Conservation (phyloP, 306 rosid genomes). For the Senna siamea region DNA sequence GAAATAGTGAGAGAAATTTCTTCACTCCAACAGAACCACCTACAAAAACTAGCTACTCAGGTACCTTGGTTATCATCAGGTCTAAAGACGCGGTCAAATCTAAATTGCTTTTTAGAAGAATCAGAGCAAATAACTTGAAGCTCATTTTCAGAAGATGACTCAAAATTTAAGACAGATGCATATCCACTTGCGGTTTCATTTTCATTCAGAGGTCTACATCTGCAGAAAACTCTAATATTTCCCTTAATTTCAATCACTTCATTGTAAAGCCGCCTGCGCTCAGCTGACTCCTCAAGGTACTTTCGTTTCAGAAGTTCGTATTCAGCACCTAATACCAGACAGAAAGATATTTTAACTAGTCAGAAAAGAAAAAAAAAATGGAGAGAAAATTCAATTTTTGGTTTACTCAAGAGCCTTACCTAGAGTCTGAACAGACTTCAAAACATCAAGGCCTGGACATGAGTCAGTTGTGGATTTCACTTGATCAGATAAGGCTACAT, state of each 20-base stretch:
- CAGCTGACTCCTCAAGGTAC: constrained; percentile 67
- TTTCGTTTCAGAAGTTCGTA: constrained; percentile 75
- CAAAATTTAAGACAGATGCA: constrained; percentile 69
- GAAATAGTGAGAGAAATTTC: constrained; percentile 24
- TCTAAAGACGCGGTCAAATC: constrained; percentile 84
- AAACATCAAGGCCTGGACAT: constrained; percentile 63
- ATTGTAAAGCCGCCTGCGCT: constrained; percentile 81
- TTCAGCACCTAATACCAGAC: constrained; percentile 63
- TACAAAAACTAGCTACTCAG: constrained; percentile 13
- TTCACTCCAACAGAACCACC: constrained; percentile 6
- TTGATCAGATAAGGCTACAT: constrained; percentile 55
- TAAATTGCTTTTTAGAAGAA: constrained; percentile 87
- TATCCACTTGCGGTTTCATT: constrained; percentile 61
- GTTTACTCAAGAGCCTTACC: constrained; percentile 49
- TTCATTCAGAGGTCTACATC: constrained; percentile 86
- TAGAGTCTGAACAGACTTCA: constrained; percentile 67
- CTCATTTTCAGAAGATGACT: constrained; percentile 71
- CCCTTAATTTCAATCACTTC: constrained; percentile 94
- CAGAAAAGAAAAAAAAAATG: background rate
- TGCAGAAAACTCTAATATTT: constrained; percentile 91
- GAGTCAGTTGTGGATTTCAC: constrained; percentile 58
- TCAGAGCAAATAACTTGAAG: constrained; percentile 83
- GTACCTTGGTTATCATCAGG: constrained; percentile 90
- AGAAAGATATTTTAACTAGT: constrained; percentile 25
- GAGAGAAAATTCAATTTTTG: background rate